Evolutionary conservation across 352 stramenopile species (phyloP), one percentile per base, ranked within the genome.

Genomic region (Pythium oligandrum): DNA sequence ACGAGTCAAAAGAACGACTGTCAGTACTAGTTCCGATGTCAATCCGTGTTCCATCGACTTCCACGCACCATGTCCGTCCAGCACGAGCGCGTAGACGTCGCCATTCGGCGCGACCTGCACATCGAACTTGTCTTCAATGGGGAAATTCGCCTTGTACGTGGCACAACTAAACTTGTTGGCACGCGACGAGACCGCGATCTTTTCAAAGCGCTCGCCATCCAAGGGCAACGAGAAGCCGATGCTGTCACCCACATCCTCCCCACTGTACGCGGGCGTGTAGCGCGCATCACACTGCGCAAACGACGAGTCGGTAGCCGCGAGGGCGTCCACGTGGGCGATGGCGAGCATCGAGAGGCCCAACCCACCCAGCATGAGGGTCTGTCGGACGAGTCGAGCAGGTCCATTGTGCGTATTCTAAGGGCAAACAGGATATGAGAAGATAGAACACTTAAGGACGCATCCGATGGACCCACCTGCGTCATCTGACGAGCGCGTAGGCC

Each of bases 41-140:
- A 26, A 26, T 26, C 17, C 17, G 17, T 26, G 17, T 26, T 26
- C 17, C 17, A 26, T 26, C 17, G 17, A 40, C 31, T 33, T 9
- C 31, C 40, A 48, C 62, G 35, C 48, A 89, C 92, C 90, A 57
- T 98, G 91, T 3, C 91, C 91, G 61, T 98, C 91, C 47, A 96
- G 79, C 32, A 96, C 92, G 26, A 75, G 73, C 12, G 83, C 86
- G 51, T 93, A 95, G 40, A 96, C 77, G 56, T 93, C 83, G 43
- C 90, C 87, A 26, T 77, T 74, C 10, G 64, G 50, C 32, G 74
- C 73, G 7, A 75, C 62, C 44, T 92, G 73, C 46, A 96, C 78
- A 48, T 85, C 70, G 54, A 83, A 90, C 55, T 92, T 81, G 69
- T 98, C 91, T 66, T 95, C 79, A 48, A 84, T 85, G 31, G 73